Evolutionary conservation across 148 eudicot species (phyloP).

Genomic region (Diospyros kaki): DNA sequence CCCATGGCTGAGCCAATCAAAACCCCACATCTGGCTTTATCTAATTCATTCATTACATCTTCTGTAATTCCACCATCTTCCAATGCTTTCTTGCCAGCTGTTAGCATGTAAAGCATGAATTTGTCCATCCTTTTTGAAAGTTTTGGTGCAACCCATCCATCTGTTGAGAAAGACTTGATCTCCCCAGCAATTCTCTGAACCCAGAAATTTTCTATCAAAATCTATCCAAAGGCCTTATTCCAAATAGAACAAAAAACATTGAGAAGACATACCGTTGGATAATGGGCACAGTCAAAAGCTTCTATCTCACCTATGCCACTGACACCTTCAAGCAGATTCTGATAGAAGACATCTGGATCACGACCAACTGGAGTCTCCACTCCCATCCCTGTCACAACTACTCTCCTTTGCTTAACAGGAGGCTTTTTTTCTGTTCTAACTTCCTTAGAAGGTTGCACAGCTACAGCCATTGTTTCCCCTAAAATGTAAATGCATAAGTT

Average conservation of each 20-base stretch:
- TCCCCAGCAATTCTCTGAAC: slow-evolving; percentile 93
- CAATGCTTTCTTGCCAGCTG: slow-evolving; percentile 96
- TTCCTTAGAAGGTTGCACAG: slow-evolving; percentile 63
- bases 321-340: slow-evolving; percentile 88
- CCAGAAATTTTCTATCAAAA: slow-evolving; percentile 13
- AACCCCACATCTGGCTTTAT: slow-evolving; percentile 83
- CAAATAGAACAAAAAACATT: slow-evolving; percentile 10
- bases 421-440: slow-evolving; percentile 42
- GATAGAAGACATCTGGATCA: slow-evolving; percentile 72
- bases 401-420: slow-evolving; percentile 56
- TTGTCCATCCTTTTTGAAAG: slow-evolving; percentile 85
- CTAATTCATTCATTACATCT: slow-evolving; percentile 66
- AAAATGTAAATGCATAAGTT: slow-evolving; percentile 15
- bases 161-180: slow-evolving; percentile 82
- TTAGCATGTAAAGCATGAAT: slow-evolving; percentile 94
- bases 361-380: slow-evolving; percentile 79
- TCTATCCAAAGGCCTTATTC: background rate
- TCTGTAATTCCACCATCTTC: slow-evolving; percentile 82
- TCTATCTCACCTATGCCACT: slow-evolving; percentile 88
- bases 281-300: slow-evolving; percentile 74
- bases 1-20: slow-evolving; percentile 97
- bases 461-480: slow-evolving; percentile 69
- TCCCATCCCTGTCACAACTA: slow-evolving; percentile 96
- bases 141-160: slow-evolving; percentile 88
- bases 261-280: slow-evolving; percentile 56